Percentiles rank a stretch among this genome's conserved stretches.
Conservation (phyloP, 2,329 filamentous ascomycete genomes). For the Trichothecium sympodiale region DNA sequence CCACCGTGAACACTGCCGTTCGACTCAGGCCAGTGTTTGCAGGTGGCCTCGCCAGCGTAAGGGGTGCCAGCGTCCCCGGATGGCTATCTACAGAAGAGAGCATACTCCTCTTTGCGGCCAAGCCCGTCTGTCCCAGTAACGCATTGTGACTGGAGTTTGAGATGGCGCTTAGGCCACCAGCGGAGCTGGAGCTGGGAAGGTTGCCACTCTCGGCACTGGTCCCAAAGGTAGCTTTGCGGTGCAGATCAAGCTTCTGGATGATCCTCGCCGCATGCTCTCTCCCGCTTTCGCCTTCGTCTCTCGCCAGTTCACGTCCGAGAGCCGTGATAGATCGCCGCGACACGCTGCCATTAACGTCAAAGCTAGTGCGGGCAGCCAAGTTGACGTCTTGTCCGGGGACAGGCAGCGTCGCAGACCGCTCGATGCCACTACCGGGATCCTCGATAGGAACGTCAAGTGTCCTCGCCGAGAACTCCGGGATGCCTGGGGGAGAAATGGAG, state of each 20-base stretch:
- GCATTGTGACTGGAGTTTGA: slow-evolving; percentile 77
- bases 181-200: slow-evolving; percentile 22
- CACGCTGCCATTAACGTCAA: slow-evolving; percentile 48
- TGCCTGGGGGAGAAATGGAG: slow-evolving; percentile 77
- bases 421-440: slow-evolving; percentile 23
- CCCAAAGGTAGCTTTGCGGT: slow-evolving; percentile 62
- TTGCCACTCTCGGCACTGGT: slow-evolving; percentile 24
- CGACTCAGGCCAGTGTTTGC: slow-evolving; percentile 78
- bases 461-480: slow-evolving; percentile 84
- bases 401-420: slow-evolving; percentile 54
- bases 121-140: slow-evolving; percentile 47
- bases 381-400: slow-evolving; percentile 47
- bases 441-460: slow-evolving; percentile 51
- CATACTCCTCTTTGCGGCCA: slow-evolving; percentile 17
- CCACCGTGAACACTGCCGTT: slow-evolving; percentile 69
- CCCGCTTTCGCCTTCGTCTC: slow-evolving; percentile 62
- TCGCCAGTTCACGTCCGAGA: slow-evolving; percentile 31
- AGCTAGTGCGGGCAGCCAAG: slow-evolving; percentile 52
- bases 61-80: slow-evolving; percentile 62
- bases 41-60: slow-evolving; percentile 73
- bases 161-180: slow-evolving; percentile 66
- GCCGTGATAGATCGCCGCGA: slow-evolving; percentile 48
- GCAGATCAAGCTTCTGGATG: slow-evolving; percentile 85
- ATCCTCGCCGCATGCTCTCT: slow-evolving; percentile 78
- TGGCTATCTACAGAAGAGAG: slow-evolving; percentile 31